Evolutionary conservation across 192 early-diverging fungal genomes (phyloP).

Genomic region (Coemansia sp.): DNA sequence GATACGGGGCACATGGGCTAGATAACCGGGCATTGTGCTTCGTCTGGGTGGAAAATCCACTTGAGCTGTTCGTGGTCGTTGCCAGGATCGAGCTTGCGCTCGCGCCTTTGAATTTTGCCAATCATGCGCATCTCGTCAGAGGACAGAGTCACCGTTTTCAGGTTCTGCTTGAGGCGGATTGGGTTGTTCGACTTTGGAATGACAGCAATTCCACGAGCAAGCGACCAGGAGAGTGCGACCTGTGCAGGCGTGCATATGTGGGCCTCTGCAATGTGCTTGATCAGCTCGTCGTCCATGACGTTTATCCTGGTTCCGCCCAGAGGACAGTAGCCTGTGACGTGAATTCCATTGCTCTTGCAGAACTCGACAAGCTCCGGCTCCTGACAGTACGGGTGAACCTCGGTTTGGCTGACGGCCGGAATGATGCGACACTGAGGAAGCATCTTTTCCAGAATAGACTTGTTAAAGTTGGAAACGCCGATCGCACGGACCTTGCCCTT

Average conservation of each 20-base stretch:
- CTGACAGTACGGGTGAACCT: conserved; percentile 72
- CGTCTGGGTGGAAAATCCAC: conserved; percentile 47
- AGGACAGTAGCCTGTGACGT: conserved; percentile 81
- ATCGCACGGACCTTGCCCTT: conserved; percentile 73
- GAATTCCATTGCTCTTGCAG: conserved; percentile 69
- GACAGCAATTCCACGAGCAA: conserved; percentile 71
- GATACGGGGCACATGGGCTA: neutral
- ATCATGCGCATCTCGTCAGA: conserved; percentile 42
- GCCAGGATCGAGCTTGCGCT: conserved; percentile 44
- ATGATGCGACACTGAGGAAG: conserved; percentile 63
- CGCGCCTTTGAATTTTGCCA: conserved; percentile 20
- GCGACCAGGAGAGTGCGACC: conserved; percentile 72
- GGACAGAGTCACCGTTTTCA: conserved; percentile 27
- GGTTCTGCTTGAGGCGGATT: conserved; percentile 60
- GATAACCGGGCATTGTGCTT: conserved; percentile 46
- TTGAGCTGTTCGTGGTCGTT: conserved; percentile 29
- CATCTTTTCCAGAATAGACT: conserved; percentile 64
- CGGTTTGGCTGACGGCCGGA: conserved; percentile 87
- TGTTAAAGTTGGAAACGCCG: conserved; percentile 84
- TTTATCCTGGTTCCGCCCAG: conserved; percentile 58
- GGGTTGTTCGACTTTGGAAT: conserved; percentile 79
- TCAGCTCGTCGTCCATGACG: conserved; percentile 49
- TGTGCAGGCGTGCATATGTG: conserved; percentile 69
- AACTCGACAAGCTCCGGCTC: conserved; percentile 70
- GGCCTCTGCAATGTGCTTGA: conserved; percentile 68